Evolutionary conservation across 169 alveolate species (phyloP), one percentile per base, ranked within the genome.

Genomic region (Babesia divergens): DNA sequence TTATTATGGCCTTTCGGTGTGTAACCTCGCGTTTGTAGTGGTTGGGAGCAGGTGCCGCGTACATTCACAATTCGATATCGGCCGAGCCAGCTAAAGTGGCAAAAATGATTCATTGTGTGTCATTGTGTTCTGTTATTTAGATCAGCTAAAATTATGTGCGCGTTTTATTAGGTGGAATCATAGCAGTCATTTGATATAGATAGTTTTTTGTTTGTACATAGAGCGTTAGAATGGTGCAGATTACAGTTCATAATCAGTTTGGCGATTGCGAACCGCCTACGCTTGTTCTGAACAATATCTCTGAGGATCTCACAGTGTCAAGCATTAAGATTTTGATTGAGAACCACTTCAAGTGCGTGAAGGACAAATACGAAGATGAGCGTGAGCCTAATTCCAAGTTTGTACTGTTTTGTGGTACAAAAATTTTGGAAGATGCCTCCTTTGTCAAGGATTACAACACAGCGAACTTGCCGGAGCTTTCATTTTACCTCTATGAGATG

Each of bases 351-450:
- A 29, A 37, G 55, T 38, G 75, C 20, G 14, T 71, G 74, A 74
- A 46, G 31, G 9, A 16, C 38, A 60, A 54, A 9, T 64, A 29
- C 59, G n/a, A 24, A 20, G 65, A 65, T 29, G 38, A 29, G 32
- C 60, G 56, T 16, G 69, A 64, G 22, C 64, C 74, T 0, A 24
- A 14, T 18, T 71, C 65, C 46, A 60, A 53, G 64, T 55, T 56
- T 38, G 52, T 76, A n/a, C 67, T 76, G 6, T 76, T 53, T 64
- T 65, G 38, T 52, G 85, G 85, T n/a, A 53, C 43, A 40, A 51
- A 44, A 40, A 22, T 53, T 22, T 42, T 76, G 75, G 72, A 76
- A 20, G 55, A 66, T 32, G 31, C 14, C 6, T 6, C 32, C 44
- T 50, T 32, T 14, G 3, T 76, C 16, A 34, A 67, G 38, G 66